A percentile compares a stretch with the other conserved stretches of the same genome.
phyloP scores from a whole-genome alignment of 1,139 yeast species.

The Debaryomyces nepalensis region DNA sequence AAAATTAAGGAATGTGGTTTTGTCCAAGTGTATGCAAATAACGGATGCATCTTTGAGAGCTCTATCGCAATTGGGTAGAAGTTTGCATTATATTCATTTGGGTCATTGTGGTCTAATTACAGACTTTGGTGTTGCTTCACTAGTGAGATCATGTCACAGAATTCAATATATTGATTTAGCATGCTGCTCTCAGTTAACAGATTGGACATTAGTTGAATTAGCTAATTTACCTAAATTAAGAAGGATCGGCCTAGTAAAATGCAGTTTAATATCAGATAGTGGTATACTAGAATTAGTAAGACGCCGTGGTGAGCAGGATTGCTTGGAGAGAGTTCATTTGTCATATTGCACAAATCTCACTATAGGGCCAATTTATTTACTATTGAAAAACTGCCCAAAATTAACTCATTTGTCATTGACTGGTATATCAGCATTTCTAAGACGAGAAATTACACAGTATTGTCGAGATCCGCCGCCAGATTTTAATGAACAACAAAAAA shows the following conservation, averaged over 20 bases:
- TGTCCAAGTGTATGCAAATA: constrained; percentile 86
- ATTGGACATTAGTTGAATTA: constrained; percentile 77
- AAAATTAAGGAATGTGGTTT: constrained; percentile 79
- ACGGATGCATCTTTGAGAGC: constrained; percentile 83
- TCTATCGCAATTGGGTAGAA: constrained; percentile 74
- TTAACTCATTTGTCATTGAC: constrained; percentile 88
- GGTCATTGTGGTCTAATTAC: constrained; percentile 94
- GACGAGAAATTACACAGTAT: constrained; percentile 82
- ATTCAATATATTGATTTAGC: constrained; percentile 94
- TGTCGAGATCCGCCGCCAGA: constrained; percentile 97
- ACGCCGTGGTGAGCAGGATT: constrained; percentile 71
- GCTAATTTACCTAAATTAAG: constrained; percentile 79
- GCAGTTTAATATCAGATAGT: constrained; percentile 83
- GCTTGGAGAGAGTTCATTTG: constrained; percentile 88
- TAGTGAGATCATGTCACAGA: constrained; percentile 80
- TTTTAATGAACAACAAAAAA: constrained; percentile 84
- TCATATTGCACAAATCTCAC: constrained; percentile 88
- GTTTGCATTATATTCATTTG: constrained; percentile 85
- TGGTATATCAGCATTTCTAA: constrained; percentile 85
- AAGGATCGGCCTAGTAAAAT: constrained; percentile 92
- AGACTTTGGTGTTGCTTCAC: constrained; percentile 78
- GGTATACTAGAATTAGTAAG: constrained; percentile 82
- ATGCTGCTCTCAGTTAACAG: constrained; percentile 89
- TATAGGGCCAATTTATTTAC: constrained; percentile 68
- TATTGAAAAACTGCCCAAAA: constrained; percentile 81